Conservation (phyloP, 306 rosid species). For the Dicorynia guianensis region DNA sequence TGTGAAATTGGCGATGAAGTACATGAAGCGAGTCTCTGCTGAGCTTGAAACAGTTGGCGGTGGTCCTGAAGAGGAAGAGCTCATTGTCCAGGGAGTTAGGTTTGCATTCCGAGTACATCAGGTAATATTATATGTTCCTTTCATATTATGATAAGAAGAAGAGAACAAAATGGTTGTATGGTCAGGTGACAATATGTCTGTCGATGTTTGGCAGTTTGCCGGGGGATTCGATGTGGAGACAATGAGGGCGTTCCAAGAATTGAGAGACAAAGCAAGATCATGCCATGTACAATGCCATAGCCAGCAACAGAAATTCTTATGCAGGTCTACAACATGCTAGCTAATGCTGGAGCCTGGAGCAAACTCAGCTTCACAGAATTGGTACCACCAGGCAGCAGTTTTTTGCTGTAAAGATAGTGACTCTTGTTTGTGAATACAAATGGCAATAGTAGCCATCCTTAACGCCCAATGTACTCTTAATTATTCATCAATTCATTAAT, state of each 20-base stretch:
- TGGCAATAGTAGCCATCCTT: constrained; percentile 50
- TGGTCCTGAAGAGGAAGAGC: constrained; percentile 96
- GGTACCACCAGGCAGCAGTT: constrained; percentile 1
- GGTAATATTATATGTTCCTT: constrained; percentile 50
- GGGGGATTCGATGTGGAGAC: constrained; percentile 97
- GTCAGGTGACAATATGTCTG: neutral
- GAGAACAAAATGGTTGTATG: too few species aligned
- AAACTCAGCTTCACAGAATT: constrained; percentile 80
- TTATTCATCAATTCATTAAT: constrained; percentile 39
- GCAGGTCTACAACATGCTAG: constrained; percentile 77
- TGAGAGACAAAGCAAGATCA: constrained; percentile 89
- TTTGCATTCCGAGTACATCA: constrained; percentile 99
- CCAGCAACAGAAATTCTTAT: constrained; percentile 70
- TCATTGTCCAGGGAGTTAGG: constrained; percentile 88
- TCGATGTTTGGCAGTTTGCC: constrained; percentile 75
- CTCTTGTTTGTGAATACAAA: constrained; percentile 53
- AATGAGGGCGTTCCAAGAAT: constrained; percentile 92
- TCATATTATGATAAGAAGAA: too few species aligned
- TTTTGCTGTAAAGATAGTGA: constrained; percentile 60
- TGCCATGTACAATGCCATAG: constrained; percentile 87
- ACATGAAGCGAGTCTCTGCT: constrained; percentile 93
- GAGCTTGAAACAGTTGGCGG: constrained; percentile 90
- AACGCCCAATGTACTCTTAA: constrained; percentile 13
- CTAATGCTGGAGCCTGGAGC: constrained; percentile 54
- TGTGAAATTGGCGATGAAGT: constrained; percentile 93